Evolutionary conservation across 2,329 filamentous ascomycete species (phyloP).

Genomic region (Colletotrichum sp.): DNA sequence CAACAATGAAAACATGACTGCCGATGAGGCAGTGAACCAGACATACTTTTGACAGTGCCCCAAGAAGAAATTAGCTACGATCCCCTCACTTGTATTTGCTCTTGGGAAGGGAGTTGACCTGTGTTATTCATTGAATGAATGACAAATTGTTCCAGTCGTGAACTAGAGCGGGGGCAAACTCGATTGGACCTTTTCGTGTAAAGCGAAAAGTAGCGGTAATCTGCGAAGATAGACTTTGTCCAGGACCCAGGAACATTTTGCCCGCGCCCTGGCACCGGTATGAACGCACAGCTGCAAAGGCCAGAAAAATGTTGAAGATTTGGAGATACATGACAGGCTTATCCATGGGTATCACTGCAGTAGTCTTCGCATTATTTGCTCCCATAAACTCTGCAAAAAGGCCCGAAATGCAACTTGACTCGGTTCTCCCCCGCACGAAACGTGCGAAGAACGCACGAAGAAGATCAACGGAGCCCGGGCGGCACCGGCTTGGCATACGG

Average conservation of each 20-base stretch:
- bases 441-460: background rate
- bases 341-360: background rate
- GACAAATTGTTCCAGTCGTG: background rate
- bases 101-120: no score
- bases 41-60: no score
- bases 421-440: background rate
- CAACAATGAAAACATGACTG: no score
- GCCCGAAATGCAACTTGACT: background rate
- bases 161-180: background rate
- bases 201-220: rapidly evolving
- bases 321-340: rapidly evolving
- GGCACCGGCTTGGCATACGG: background rate
- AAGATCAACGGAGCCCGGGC: background rate
- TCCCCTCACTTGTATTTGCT: no score
- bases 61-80: no score
- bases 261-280: background rate
- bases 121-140: no score
- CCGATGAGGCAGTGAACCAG: no score
- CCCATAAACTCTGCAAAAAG: background rate
- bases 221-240: background rate
- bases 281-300: background rate
- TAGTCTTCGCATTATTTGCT: rapidly evolving
- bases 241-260: rapidly evolving
- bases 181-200: background rate
- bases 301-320: background rate